phyloP scores from a whole-genome alignment of 2,329 filamentous ascomycete genomes.

The Calonectria multiphialidica region DNA sequence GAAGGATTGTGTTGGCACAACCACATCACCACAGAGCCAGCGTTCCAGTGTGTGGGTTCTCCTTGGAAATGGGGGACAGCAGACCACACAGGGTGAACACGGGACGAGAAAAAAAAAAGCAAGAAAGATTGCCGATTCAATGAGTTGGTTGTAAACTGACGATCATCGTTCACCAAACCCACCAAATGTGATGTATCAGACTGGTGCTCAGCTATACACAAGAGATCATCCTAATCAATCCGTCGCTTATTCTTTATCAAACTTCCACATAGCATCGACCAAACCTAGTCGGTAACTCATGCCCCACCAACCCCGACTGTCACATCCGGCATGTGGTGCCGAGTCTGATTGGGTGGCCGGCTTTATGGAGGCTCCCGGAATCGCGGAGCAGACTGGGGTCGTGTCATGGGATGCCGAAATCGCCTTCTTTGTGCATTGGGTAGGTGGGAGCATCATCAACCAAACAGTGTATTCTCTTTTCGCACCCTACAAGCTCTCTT shows the following conservation, averaged over 20 bases:
- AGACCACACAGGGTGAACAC: background rate
- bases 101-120: background rate
- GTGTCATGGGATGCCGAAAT: background rate
- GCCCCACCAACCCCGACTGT: constrained; percentile 30
- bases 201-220: background rate
- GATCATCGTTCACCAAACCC: background rate
- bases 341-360: constrained; percentile 44
- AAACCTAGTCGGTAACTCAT: background rate
- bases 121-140: background rate
- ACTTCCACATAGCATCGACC: constrained; percentile 9
- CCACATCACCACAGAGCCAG: background rate
- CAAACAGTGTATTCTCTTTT: background rate
- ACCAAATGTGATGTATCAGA: background rate
- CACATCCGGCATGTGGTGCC: constrained; percentile 37
- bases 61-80: background rate
- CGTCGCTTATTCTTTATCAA: constrained; percentile 1
- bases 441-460: background rate
- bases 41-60: background rate
- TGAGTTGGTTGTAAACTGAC: background rate
- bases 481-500: background rate
- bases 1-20: background rate
- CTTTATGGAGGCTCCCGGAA: constrained; percentile 44
- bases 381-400: constrained; percentile 37
- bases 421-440: background rate
- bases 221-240: constrained; percentile 1